Conservation (phyloP, 257 asterid genomes). For the Nicotiana knightiana region DNA sequence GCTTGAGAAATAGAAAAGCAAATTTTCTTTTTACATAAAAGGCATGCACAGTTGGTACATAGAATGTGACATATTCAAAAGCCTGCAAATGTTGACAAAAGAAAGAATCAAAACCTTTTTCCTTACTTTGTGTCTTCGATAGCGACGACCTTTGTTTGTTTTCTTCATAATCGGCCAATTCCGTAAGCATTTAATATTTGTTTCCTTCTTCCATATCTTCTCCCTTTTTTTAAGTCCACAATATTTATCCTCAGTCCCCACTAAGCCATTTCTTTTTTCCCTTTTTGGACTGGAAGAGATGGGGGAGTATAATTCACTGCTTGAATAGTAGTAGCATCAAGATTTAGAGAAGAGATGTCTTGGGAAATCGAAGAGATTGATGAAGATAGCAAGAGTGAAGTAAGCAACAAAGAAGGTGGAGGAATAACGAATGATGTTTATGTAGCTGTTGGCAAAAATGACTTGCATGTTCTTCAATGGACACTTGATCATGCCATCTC, state of each 20-base stretch:
- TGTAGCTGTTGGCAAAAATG: constrained; percentile 74
- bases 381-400: constrained; percentile 47
- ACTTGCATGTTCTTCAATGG: constrained; percentile 66
- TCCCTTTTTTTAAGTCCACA: not conserved
- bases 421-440: constrained; percentile 39
- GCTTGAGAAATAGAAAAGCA: not conserved
- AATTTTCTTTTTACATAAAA: not conserved
- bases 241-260: not conserved
- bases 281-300: not conserved
- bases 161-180: not conserved
- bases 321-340: not conserved
- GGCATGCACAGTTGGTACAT: not conserved
- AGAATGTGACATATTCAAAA: constrained; percentile 8
- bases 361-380: constrained; percentile 69
- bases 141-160: not conserved
- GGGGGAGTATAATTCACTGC: not conserved
- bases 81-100: constrained; percentile 10
- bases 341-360: constrained; percentile 24
- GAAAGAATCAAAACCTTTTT: not conserved
- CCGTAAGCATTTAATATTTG: not conserved
- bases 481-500: constrained; percentile 53
- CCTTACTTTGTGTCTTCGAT: not conserved
- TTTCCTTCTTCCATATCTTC: not conserved
- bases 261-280: not conserved
- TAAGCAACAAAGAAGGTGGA: not conserved